phyloP scores from a whole-genome alignment of 352 stramenopile species.

The Pythium chondricola region DNA sequence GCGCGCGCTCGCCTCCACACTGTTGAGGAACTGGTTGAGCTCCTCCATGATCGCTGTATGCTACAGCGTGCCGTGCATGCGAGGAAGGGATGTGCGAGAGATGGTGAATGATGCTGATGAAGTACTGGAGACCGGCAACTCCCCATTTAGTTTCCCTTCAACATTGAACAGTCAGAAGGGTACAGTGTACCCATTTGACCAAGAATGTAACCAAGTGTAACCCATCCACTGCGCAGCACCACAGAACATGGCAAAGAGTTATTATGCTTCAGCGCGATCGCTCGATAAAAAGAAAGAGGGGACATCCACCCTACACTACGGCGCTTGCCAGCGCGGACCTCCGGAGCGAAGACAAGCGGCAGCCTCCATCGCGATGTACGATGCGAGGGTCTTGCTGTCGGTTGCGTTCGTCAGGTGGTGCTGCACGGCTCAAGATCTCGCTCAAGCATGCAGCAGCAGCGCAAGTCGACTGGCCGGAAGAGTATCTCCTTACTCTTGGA shows the following conservation, averaged over 20 bases:
- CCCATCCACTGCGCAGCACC: not conserved
- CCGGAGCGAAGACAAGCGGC: conserved; percentile 9
- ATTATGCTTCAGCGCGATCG: not conserved
- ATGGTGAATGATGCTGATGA: too few species aligned
- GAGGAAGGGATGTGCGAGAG: too few species aligned
- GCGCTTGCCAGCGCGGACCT: too few species aligned
- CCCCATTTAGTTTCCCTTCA: not conserved
- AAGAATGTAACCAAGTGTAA: not conserved
- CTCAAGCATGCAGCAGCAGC: too few species aligned
- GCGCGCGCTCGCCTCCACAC: conserved; percentile 61
- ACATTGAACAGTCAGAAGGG: conserved; percentile 1
- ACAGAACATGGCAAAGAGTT: not conserved
- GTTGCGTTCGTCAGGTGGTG: too few species aligned
- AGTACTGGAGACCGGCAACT: too few species aligned
- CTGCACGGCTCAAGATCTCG: too few species aligned
- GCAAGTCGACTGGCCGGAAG: too few species aligned
- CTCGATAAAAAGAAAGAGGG: conserved; percentile 3
- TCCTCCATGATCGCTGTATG: conserved; percentile 52
- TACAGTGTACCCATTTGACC: not conserved
- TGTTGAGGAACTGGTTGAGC: conserved; percentile 75
- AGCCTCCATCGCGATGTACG: not conserved
- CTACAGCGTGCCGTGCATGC: too few species aligned
- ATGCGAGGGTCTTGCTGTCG: too few species aligned
- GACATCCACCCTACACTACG: too few species aligned
- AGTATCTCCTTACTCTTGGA: conserved; percentile 44